These are phyloP conservation scores for Cutaneotrichosporon mucoides DNA, from an alignment of 1,284 basidiomycete species.

Conservation along the genomic window DNA sequence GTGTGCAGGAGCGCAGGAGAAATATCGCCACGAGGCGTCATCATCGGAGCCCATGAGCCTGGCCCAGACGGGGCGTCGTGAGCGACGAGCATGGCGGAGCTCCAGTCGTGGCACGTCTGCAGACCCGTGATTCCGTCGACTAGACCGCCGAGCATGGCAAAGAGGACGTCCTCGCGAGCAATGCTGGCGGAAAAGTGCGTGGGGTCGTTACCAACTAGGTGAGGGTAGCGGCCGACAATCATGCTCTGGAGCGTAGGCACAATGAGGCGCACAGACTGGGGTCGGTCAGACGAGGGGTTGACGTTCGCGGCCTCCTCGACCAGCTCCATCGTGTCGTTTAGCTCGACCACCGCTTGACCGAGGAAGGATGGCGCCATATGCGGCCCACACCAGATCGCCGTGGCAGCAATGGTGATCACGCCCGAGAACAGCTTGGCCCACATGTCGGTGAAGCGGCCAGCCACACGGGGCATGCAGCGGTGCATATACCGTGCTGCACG, in stretches of 20 bases:
- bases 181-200: slow-evolving; percentile 9
- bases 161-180: slow-evolving; percentile 43
- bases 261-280: slow-evolving; percentile 19
- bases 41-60: neutral
- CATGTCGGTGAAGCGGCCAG: slow-evolving; percentile 34
- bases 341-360: slow-evolving; percentile 30
- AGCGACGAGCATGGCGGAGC: neutral
- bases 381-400: slow-evolving; percentile 41
- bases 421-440: slow-evolving; percentile 45
- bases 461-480: slow-evolving; percentile 34
- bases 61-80: too few species aligned
- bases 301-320: slow-evolving; percentile 21
- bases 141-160: slow-evolving; percentile 37
- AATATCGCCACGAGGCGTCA: neutral
- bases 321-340: slow-evolving; percentile 35
- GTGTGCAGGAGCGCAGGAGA: neutral
- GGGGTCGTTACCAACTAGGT: slow-evolving; percentile 27
- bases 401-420: slow-evolving; percentile 38
- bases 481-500: slow-evolving; percentile 31
- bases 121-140: neutral
- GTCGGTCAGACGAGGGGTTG: slow-evolving; percentile 23
- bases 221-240: slow-evolving; percentile 36
- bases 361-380: slow-evolving; percentile 33
- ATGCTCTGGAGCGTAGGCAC: slow-evolving; percentile 36
- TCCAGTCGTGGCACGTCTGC: neutral